A percentile compares a stretch with the other conserved stretches of the same genome.
These are phyloP conservation scores for Penicillium sp. DNA, from an alignment of 2,329 filamentous ascomycete genomes.

Conservation along the genomic window DNA sequence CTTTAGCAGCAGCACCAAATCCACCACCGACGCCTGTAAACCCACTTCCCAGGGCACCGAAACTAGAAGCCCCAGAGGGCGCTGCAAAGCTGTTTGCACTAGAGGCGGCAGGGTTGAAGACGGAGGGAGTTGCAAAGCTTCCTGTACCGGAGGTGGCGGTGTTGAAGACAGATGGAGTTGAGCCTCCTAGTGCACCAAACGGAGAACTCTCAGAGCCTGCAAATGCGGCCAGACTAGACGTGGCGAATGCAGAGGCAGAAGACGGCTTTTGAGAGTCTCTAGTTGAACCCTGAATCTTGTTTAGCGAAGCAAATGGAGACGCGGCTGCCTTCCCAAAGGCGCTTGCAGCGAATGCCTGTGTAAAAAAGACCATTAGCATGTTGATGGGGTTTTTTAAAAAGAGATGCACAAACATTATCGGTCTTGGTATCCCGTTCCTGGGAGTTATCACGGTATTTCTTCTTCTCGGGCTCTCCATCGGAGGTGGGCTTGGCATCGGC, in stretches of 20 bases:
- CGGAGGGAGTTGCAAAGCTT: slow-evolving; percentile 42
- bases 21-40: slow-evolving; percentile 40
- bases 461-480: slow-evolving; percentile 44
- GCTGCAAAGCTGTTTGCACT: slow-evolving; percentile 29
- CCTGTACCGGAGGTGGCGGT: slow-evolving; percentile 21
- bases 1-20: slow-evolving; percentile 53
- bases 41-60: slow-evolving; percentile 39
- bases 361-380: neutral
- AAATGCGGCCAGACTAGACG: slow-evolving; percentile 68
- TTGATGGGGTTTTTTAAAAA: neutral
- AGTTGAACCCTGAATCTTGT: slow-evolving; percentile 28
- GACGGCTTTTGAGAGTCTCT: slow-evolving; percentile 40
- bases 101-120: slow-evolving; percentile 36
- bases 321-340: slow-evolving; percentile 47
- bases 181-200: slow-evolving; percentile 59
- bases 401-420: slow-evolving; percentile 24
- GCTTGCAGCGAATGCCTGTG: slow-evolving; percentile 30
- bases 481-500: slow-evolving; percentile 14
- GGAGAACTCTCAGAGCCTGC: slow-evolving; percentile 62
- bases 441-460: slow-evolving; percentile 45
- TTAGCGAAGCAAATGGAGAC: slow-evolving; percentile 45
- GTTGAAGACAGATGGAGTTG: slow-evolving; percentile 47
- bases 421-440: slow-evolving; percentile 34
- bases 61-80: slow-evolving; percentile 36
- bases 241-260: slow-evolving; percentile 65